These are phyloP conservation scores for Kodamaea sp. DNA, from an alignment of 1,139 yeast species.

Conservation along the genomic window DNA sequence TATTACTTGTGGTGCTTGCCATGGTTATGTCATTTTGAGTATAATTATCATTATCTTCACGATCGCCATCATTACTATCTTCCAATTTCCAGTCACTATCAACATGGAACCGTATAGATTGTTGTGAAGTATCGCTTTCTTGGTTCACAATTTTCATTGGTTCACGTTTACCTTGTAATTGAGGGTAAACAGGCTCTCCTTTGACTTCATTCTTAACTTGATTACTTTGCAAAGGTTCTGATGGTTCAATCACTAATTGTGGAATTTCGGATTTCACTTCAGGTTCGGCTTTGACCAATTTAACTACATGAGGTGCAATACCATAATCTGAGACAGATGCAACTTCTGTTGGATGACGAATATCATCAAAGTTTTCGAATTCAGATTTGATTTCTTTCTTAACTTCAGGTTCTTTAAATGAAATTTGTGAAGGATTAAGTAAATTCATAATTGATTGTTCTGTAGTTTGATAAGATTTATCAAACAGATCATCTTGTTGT, in stretches of 20 bases:
- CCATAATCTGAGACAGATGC: conserved; percentile 2
- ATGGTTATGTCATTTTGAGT: conserved; percentile 22
- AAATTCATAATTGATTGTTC: conserved; percentile 44
- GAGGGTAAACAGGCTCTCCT: conserved; percentile 6
- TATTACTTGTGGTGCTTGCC: conserved; percentile 6
- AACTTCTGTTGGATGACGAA: not conserved
- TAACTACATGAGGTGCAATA: not conserved
- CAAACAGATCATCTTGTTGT: conserved; percentile 26
- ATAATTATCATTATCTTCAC: conserved; percentile 38
- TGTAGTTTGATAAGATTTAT: conserved; percentile 36
- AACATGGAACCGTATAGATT: conserved; percentile 32
- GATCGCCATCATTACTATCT: conserved; percentile 43
- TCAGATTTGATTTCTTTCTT: conserved; percentile 2
- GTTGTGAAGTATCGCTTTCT: conserved; percentile 15
- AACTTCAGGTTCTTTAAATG: not conserved
- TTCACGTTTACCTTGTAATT: conserved; percentile 1
- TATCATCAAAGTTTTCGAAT: not conserved
- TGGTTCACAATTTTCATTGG: conserved; percentile 4
- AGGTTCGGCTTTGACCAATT: not conserved
- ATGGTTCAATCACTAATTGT: not conserved
- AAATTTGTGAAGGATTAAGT: conserved; percentile 15
- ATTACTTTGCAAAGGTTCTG: conserved; percentile 1
- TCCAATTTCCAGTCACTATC: conserved; percentile 42
- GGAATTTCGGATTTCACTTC: too few species aligned
- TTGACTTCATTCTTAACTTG: not conserved